These are phyloP conservation scores for Pouteria glomerata DNA, from an alignment of 148 eudicot genomes.

Conservation along the genomic window DNA sequence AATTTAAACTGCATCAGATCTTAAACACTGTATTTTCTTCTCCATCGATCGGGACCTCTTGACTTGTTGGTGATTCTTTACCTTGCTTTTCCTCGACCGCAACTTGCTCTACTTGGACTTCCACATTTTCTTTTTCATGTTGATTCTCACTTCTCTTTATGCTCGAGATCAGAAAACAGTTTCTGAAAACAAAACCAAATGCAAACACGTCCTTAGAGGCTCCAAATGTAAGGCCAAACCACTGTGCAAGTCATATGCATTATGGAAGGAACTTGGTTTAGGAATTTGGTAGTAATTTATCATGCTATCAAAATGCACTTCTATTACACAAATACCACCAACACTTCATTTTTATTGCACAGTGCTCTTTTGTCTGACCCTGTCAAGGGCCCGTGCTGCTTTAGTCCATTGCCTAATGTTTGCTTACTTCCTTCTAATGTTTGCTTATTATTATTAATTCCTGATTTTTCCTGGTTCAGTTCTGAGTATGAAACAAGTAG, in stretches of 20 bases:
- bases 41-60: not conserved
- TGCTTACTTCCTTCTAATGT: not conserved
- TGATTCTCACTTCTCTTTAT: not conserved
- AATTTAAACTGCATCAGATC: conserved; percentile 3
- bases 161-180: not conserved
- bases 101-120: not conserved
- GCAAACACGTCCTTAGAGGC: too few relatives aligned
- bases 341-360: not conserved
- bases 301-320: too few relatives aligned
- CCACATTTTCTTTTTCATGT: not conserved
- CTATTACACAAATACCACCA: too few relatives aligned
- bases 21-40: not conserved
- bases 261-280: not conserved
- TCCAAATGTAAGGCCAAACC: not conserved
- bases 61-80: not conserved
- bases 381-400: not conserved
- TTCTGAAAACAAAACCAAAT: too few relatives aligned
- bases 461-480: not conserved
- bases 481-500: not conserved
- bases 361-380: not conserved
- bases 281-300: too few relatives aligned
- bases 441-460: not conserved
- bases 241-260: not conserved
- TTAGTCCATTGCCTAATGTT: not conserved
- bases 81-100: not conserved